A percentile compares a stretch with the other conserved stretches of the same genome.
These are phyloP conservation scores for Ustilago shanxiensis DNA, from an alignment of 1,284 basidiomycete species.

Conservation along the genomic window DNA sequence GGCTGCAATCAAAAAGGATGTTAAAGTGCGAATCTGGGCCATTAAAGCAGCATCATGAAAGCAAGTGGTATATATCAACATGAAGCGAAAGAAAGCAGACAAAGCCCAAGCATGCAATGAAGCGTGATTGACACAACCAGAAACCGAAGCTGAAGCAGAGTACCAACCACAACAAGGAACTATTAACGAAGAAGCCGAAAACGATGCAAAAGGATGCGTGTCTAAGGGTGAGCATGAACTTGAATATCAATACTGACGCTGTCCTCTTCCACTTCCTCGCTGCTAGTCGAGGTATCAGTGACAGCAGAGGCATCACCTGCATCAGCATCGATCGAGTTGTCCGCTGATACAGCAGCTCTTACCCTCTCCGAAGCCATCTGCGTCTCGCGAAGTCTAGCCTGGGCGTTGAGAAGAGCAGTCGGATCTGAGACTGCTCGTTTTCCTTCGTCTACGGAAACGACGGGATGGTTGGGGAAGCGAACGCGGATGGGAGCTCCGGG, in stretches of 20 bases:
- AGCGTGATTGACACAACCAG: not conserved
- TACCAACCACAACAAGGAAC: not conserved
- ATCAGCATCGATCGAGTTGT: slow-evolving; percentile 27
- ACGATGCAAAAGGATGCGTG: not conserved
- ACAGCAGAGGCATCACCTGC: slow-evolving; percentile 4
- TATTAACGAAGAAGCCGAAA: not conserved
- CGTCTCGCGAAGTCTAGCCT: slow-evolving; percentile 17
- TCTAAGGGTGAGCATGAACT: not conserved
- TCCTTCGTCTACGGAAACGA: not conserved
- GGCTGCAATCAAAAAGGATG: not conserved
- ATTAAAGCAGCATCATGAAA: slow-evolving; percentile 3
- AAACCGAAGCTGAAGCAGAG: not conserved
- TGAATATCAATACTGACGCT: slow-evolving; percentile 40
- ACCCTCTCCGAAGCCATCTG: slow-evolving; percentile 11
- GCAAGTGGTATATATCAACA: not conserved
- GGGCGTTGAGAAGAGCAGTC: slow-evolving; percentile 19
- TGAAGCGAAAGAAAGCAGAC: not conserved
- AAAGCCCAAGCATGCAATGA: not conserved
- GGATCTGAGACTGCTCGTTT: slow-evolving; percentile 38
- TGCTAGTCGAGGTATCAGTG: not conserved
- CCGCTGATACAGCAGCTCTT: slow-evolving; percentile 33
- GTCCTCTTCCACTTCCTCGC: slow-evolving; percentile 23
- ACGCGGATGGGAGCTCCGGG: slow-evolving; percentile 2
- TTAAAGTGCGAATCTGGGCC: not conserved
- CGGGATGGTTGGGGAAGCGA: slow-evolving; percentile 12